Base-by-base conservation (phyloP, 1,139 yeast genomes). In the Suhomyces terraborum region DNA sequence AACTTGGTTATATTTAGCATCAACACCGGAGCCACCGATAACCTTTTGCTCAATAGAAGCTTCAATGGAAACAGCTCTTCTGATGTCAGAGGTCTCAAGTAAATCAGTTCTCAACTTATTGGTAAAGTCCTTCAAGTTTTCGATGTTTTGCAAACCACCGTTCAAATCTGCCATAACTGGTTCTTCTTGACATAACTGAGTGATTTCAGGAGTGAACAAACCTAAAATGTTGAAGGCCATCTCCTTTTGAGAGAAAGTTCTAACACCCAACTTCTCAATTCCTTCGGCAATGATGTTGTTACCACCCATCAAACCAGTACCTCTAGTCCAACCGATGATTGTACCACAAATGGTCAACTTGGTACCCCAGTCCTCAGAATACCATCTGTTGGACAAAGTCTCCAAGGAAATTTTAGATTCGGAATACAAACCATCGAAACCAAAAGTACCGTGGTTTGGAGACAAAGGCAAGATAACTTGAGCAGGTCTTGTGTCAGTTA, bases 251-350 rank as follows among this genome's bases (percentile, higher is more conserved):
- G 96, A 86, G 79, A 91, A 93, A 36, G 98, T 93, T 73, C 98
- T 87, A 41, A 93, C 97, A 59, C 98, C 98, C 52, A 86, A 75
- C 64, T 82, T 82, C 73, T 93, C 98, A 62, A 93, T 88, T 55
- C 97, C 97, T 72, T 91, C 97, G 46, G 98, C 97, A 66, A 93
- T 88, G 63, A 89, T 85, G 74, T 93, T 93, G 78, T 93, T 93
- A 56, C 85, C 97, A 60, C 91, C 79, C 98, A 93, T 93, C 63
- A 93, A 83, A 63, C 98, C 98, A 49, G 98, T 93, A 69, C 98
- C 98, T 80, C 98, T 88, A 50, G 98, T 93, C 98, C 98, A 93
- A 64, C 98, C 98, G 67, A 93, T 93, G 53, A 93, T 80, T 40
- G 98, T 97, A 77, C 98, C 98, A 69, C 98, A 91, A 50, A 93